Percentiles rank a stretch among this genome's conserved stretches.
Conservation (phyloP, 768 basidiomycete genomes). For the Boletus rubropictus region DNA sequence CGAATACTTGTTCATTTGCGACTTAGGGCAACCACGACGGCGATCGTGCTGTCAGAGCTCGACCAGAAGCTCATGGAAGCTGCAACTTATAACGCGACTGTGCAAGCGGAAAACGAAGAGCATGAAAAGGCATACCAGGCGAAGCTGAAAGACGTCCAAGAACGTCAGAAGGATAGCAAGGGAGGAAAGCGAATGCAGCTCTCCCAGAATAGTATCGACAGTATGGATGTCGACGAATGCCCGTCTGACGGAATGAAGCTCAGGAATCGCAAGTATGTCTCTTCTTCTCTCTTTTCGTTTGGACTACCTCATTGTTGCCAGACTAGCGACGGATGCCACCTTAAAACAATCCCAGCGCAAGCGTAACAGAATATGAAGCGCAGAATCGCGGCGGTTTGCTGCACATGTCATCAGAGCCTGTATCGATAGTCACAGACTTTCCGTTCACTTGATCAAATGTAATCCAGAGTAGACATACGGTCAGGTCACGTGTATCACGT, state of each 20-base stretch:
- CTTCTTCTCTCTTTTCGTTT: background rate
- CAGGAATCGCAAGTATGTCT: conserved; percentile 63
- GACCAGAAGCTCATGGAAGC: conserved; percentile 62
- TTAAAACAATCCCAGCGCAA: conserved; percentile 49
- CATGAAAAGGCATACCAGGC: conserved; percentile 52
- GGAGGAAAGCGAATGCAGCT: conserved; percentile 27
- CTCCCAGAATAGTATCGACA: conserved; percentile 26
- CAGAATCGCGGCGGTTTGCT: background rate
- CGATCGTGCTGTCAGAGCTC: conserved; percentile 63
- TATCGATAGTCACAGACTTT: conserved; percentile 9
- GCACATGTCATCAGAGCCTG: background rate
- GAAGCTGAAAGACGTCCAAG: conserved; percentile 55
- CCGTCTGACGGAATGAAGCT: conserved; percentile 37
- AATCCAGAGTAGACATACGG: background rate
- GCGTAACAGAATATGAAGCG: conserved; percentile 46
- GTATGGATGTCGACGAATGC: conserved; percentile 67
- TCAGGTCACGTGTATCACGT: conserved; percentile 30
- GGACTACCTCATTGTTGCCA: background rate
- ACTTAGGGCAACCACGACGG: conserved; percentile 63
- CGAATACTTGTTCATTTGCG: conserved; percentile 2
- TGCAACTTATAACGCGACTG: conserved; percentile 36
- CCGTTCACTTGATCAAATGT: background rate
- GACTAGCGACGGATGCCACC: conserved; percentile 36
- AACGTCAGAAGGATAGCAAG: conserved; percentile 57
- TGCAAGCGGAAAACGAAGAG: conserved; percentile 41